Evolutionary conservation across 345 rosid species (phyloP), one percentile per base, ranked within the genome.

Genomic region (Eucalyptus guilfoylei): DNA sequence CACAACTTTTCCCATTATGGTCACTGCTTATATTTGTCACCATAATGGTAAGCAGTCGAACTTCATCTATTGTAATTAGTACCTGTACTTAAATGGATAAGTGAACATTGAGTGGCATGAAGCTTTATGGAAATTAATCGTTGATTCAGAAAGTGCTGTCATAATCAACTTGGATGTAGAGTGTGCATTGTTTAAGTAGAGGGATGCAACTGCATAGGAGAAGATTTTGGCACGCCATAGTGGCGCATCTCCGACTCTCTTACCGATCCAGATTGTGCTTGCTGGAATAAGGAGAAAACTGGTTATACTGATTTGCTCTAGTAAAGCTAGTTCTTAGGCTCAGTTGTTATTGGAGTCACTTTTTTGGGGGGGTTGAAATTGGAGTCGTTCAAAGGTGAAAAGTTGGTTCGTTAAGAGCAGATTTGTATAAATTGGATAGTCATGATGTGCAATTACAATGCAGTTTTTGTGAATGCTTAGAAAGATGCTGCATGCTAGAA

Each of bases 11-110:
- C 96, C 96, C 60, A 90, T 95, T 52, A 11, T 95, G 24, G 96
- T 95, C 89, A 95, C 97, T 62, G 95, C 96, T 86, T 95, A 90
- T 89, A 93, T 95, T 88, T 95, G 97, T 90, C 97, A 95, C 91
- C 96, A 95, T 86, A 95, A 94, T 49, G 87, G 96, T 95, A 90
- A 87, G 95, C 92, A 69, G 47, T 30, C 55, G 42, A 87, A 80
- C 88, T 14, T 49, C 17, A 54, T 87, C 55, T 87, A 19, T 80
- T 15, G 85, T 76, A 76, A 76, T 32, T 32, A 67, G 90, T n/a
- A 23, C 28, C 19, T 30, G 80, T 34, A 45, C 45, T 21, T 45
- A 40, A 40, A 62, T 17, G 24, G 37, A 83, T 21, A 86, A 72
- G 85, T 49, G 58, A 49, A 28, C 47, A 88, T 28, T 6, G 26